Percentiles rank a stretch among this genome's conserved stretches.
Conservation (phyloP, 2,329 filamentous ascomycete species). For the Xenoacremonium recifei region DNA sequence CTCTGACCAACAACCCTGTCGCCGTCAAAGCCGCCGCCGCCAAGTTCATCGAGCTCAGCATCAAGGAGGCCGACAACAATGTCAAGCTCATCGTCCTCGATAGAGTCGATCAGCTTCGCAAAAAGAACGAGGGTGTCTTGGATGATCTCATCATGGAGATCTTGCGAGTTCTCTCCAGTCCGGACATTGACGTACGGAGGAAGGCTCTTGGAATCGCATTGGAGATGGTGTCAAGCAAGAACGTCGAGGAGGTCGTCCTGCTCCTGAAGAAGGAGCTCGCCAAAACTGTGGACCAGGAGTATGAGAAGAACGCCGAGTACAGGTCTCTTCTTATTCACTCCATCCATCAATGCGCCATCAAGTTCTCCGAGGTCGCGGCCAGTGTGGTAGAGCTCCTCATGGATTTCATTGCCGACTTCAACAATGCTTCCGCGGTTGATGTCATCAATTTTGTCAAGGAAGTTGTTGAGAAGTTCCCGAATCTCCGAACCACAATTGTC, state of each 20-base stretch:
- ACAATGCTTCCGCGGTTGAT: constrained; percentile 93
- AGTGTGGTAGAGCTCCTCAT: constrained; percentile 96
- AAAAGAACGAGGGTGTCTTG: constrained; percentile 85
- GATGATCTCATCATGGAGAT: constrained; percentile 98
- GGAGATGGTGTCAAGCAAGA: constrained; percentile 98
- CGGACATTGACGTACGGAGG: constrained; percentile 91
- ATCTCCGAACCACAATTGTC: constrained; percentile 82
- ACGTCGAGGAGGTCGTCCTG: constrained; percentile 95
- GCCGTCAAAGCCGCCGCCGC: constrained; percentile 94
- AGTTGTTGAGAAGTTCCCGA: constrained; percentile 96
- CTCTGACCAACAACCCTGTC: constrained; percentile 92
- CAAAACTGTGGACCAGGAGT: constrained; percentile 97
- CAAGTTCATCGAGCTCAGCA: constrained; percentile 95
- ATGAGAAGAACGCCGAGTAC: constrained; percentile 97
- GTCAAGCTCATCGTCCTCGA: constrained; percentile 98
- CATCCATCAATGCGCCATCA: constrained; percentile 98
- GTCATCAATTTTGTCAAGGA: constrained; percentile 99
- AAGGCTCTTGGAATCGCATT: constrained; percentile 88
- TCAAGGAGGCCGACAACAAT: constrained; percentile 98
- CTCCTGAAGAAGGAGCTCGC: constrained; percentile 95
- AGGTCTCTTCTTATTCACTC: constrained; percentile 93
- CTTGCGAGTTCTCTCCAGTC: constrained; percentile 87
- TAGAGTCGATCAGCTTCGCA: constrained; percentile 82
- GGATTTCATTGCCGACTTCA: constrained; percentile 99
- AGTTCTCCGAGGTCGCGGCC: constrained; percentile 95